Percentiles rank a stretch among this genome's conserved stretches.
phyloP scores from a whole-genome alignment of 805 yeast species.

The Yarrowia phangngaensis region DNA sequence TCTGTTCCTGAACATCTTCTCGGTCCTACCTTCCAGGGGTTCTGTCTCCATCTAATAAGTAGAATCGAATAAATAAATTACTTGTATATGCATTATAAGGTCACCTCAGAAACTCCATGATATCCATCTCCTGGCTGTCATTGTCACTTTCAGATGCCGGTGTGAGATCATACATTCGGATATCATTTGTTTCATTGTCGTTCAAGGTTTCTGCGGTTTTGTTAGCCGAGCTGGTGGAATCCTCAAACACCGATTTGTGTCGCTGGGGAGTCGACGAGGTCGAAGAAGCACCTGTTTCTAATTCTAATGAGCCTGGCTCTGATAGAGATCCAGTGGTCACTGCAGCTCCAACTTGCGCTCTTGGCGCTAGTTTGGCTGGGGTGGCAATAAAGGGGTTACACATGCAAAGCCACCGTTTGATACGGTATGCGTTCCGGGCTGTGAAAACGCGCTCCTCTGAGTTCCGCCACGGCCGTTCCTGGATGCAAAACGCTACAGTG shows the following conservation, averaged over 20 bases:
- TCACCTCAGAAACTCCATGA: slow-evolving; percentile 27
- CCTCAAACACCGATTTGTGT: slow-evolving; percentile 13
- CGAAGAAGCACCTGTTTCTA: slow-evolving; percentile 4
- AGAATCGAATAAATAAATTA: slow-evolving; percentile 11
- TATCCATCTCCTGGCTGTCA: slow-evolving; percentile 26
- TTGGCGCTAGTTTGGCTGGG: slow-evolving; percentile 11
- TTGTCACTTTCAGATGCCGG: slow-evolving; percentile 19
- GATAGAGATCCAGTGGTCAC: neutral
- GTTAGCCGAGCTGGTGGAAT: slow-evolving; percentile 5
- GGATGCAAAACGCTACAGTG: slow-evolving; percentile 62
- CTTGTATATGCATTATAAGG: slow-evolving; percentile 16
- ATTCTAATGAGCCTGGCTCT: slow-evolving; percentile 1
- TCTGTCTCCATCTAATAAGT: slow-evolving; percentile 27
- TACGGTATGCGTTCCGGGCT: slow-evolving; percentile 17
- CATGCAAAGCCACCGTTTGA: slow-evolving; percentile 25
- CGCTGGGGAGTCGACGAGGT: slow-evolving; percentile 10
- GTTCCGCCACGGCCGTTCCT: slow-evolving; percentile 46
- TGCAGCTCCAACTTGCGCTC: slow-evolving; percentile 9
- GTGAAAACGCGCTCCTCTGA: slow-evolving; percentile 27
- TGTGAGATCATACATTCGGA: too few species aligned
- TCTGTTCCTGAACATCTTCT: slow-evolving; percentile 29
- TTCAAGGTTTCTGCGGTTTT: slow-evolving; percentile 15
- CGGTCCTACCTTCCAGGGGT: slow-evolving; percentile 29
- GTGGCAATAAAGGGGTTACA: slow-evolving; percentile 8
- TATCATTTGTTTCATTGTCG: neutral